Evolutionary conservation across 805 yeast genomes (phyloP), one percentile per base, ranked within the genome.

Genomic region (Candida krabiensis): DNA sequence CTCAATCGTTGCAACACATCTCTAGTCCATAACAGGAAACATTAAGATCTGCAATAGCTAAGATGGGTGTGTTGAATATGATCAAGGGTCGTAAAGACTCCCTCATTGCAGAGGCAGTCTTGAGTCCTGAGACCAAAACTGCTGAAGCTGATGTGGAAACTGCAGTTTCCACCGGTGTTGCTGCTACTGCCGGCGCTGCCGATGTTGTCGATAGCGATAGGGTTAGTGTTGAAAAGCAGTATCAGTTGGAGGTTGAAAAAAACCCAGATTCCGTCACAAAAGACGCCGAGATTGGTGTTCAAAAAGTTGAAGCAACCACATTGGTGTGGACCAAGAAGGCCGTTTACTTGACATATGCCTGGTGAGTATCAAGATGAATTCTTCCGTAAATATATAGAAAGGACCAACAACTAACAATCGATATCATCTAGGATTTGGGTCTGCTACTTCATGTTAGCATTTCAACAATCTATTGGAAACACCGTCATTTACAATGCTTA

Each of bases 351-450:
- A 54, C 56, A 13, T 62, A 60, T 38, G 57, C 55, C 12, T 43
- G 40, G 61, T n/a, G n/a, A n/a, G n/a, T n/a, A n/a, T n/a, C n/a
- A n/a, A n/a, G n/a, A n/a, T n/a, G n/a, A n/a, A n/a, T n/a, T n/a
- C n/a, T n/a, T n/a, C n/a, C n/a, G n/a, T n/a, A n/a, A n/a, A n/a
- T n/a, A n/a, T n/a, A n/a, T n/a, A n/a, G n/a, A n/a, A n/a, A n/a
- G n/a, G n/a, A n/a, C n/a, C n/a, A n/a, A n/a, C n/a, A n/a, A n/a
- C n/a, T n/a, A n/a, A n/a, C n/a, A n/a, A n/a, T n/a, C n/a, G n/a
- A n/a, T n/a, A n/a, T n/a, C n/a, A n/a, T n/a, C n/a, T n/a, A n/a
- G 44, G 45, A 61, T 63, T 39, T 63, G 67, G 67, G 50, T 61
- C 18, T 52, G 58, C 29, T 63, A 46, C 47, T 63, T 61, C 49